These are phyloP conservation scores for Candida quercuum DNA, from an alignment of 805 yeast genomes.

Conservation along the genomic window DNA sequence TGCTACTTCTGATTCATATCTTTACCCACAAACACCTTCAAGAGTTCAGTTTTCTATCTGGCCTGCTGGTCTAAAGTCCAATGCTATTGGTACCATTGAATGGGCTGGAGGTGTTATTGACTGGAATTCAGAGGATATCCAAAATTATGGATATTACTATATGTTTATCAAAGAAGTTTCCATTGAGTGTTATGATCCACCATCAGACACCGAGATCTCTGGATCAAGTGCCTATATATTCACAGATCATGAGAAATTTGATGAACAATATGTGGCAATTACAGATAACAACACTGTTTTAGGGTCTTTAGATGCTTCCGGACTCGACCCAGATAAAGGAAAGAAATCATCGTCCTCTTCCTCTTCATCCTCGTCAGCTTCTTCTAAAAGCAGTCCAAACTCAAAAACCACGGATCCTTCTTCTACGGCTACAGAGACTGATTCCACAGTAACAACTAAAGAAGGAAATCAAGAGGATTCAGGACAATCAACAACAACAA, in stretches of 20 bases:
- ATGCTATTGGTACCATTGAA: conserved; percentile 57
- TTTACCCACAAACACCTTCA: conserved; percentile 71
- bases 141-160: conserved; percentile 76
- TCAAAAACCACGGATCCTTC: too few species aligned
- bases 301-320: conserved; percentile 57
- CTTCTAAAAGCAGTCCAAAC: conserved; percentile 13
- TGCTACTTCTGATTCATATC: conserved; percentile 49
- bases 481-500: not conserved
- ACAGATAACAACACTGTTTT: conserved; percentile 59
- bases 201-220: conserved; percentile 40
- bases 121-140: conserved; percentile 76
- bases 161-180: conserved; percentile 55
- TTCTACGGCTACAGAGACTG: conserved; percentile 2
- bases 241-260: conserved; percentile 42
- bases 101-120: conserved; percentile 89
- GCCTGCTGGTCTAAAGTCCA: conserved; percentile 62
- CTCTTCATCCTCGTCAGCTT: conserved; percentile 10
- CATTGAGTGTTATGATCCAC: conserved; percentile 70
- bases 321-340: conserved; percentile 49
- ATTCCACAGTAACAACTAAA: conserved; percentile 3
- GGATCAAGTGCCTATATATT: conserved; percentile 51
- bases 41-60: conserved; percentile 68
- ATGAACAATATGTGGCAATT: conserved; percentile 49
- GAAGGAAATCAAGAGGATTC: too few species aligned
- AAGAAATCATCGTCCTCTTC: conserved; percentile 15